Conservation (phyloP, 768 basidiomycete species). For the Leccinum barrowsii region DNA sequence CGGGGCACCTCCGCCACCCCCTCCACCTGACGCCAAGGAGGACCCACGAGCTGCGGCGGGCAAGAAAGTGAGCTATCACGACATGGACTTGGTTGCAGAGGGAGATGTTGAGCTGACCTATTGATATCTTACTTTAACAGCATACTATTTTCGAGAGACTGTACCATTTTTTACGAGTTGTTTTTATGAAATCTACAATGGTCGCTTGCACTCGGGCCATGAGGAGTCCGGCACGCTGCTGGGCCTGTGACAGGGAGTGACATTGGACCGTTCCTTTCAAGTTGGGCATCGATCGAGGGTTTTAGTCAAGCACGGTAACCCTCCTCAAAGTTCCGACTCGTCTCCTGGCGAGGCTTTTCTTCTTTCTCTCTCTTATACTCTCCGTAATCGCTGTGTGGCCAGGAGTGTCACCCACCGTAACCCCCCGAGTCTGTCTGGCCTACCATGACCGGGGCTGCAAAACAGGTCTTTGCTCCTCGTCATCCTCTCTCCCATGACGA, state of each 20-base stretch:
- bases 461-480: slow-evolving; percentile 47
- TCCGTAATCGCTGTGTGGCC: slow-evolving; percentile 3
- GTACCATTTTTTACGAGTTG: slow-evolving; percentile 12
- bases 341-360: slow-evolving; percentile 27
- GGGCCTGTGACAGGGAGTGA: slow-evolving; percentile 29
- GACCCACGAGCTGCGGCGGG: slow-evolving; percentile 90
- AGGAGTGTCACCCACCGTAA: slow-evolving; percentile 8
- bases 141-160: slow-evolving; percentile 23
- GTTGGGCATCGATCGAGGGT: slow-evolving; percentile 29
- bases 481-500: slow-evolving; percentile 41
- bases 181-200: slow-evolving; percentile 30
- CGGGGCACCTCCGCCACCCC: slow-evolving; percentile 65
- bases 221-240: slow-evolving; percentile 20
- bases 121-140: slow-evolving; percentile 28
- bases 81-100: slow-evolving; percentile 92
- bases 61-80: slow-evolving; percentile 89
- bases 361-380: slow-evolving; percentile 6
- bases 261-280: slow-evolving; percentile 22
- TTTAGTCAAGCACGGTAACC: slow-evolving; percentile 10
- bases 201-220: slow-evolving; percentile 20
- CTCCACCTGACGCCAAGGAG: slow-evolving; percentile 85
- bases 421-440: neutral
- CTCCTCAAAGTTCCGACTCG: slow-evolving; percentile 12
- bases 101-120: slow-evolving; percentile 60
- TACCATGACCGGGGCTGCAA: slow-evolving; percentile 28